A percentile compares a stretch with the other conserved stretches of the same genome.
phyloP scores from a whole-genome alignment of 352 stramenopile genomes.

The Pythium folliculosum region DNA sequence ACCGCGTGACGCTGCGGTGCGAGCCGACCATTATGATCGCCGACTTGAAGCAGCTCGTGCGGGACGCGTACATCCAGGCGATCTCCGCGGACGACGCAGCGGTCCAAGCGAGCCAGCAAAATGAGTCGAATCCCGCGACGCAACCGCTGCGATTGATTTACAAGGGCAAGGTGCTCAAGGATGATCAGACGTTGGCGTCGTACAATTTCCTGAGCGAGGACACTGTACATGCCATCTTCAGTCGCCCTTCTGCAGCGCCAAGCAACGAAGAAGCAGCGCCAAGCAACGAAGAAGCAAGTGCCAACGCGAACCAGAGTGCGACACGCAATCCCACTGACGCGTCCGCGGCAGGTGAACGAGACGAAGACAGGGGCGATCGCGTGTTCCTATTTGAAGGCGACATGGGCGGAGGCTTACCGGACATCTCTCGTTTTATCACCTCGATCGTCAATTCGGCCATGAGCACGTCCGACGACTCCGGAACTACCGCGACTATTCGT shows the following conservation, averaged over 20 bases:
- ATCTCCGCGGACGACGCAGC: neutral
- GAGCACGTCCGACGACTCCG: neutral
- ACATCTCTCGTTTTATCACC: constrained; percentile 16
- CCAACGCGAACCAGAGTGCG: neutral
- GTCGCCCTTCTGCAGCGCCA: neutral
- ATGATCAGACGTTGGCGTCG: constrained; percentile 24
- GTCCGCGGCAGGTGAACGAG: neutral
- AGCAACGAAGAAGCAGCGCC: neutral
- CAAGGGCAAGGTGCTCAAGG: constrained; percentile 32
- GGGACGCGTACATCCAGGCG: constrained; percentile 16
- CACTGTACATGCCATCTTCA: constrained; percentile 30
- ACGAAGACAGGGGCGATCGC: neutral
- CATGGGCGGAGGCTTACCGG: neutral
- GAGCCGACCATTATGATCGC: constrained; percentile 21
- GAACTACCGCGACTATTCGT: constrained; percentile 4
- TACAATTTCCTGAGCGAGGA: constrained; percentile 28
- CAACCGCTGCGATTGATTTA: constrained; percentile 31
- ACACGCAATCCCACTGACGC: no score
- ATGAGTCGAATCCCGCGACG: constrained; percentile 3
- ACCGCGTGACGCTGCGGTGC: constrained; percentile 26
- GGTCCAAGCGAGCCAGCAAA: constrained; percentile 10
- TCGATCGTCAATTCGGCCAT: constrained; percentile 16
- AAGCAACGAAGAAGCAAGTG: no score
- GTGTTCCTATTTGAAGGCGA: neutral
- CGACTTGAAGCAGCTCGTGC: constrained; percentile 29